A percentile compares a stretch with the other conserved stretches of the same genome.
Evolutionary conservation across 2,329 filamentous ascomycete species (phyloP).

Genomic region (Cadophora gregata): DNA sequence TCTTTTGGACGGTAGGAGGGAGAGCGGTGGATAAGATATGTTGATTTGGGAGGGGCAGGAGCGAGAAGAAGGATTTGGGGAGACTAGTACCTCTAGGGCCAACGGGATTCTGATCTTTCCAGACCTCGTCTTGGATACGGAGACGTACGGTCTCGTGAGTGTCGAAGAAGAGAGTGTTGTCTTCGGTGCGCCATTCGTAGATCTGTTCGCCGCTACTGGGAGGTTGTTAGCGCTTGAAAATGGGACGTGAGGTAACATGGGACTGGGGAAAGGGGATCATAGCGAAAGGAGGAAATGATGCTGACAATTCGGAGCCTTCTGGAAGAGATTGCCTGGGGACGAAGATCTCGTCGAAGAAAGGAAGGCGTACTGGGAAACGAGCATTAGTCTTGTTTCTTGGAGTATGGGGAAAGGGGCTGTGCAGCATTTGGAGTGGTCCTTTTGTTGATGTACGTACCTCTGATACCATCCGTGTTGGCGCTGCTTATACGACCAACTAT

Average conservation of each 20-base stretch:
- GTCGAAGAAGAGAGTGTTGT: slow-evolving; percentile 75
- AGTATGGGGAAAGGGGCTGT: not conserved
- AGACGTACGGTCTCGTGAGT: slow-evolving; percentile 88
- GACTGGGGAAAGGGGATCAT: not conserved
- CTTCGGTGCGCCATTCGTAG: slow-evolving; percentile 21
- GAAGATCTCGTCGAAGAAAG: slow-evolving; percentile 94
- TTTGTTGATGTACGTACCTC: slow-evolving; percentile 55
- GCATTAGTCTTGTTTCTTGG: not conserved
- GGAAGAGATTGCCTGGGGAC: slow-evolving; percentile 75
- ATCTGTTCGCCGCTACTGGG: slow-evolving; percentile 24
- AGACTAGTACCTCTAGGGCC: slow-evolving; percentile 52
- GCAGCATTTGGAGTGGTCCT: not conserved
- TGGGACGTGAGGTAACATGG: not conserved
- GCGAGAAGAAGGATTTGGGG: not conserved
- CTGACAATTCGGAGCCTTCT: slow-evolving; percentile 76
- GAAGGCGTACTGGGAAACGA: slow-evolving; percentile 70
- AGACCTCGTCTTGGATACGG: slow-evolving; percentile 84
- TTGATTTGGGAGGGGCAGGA: not conserved
- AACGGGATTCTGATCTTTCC: slow-evolving; percentile 84
- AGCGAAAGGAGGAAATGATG: slow-evolving; percentile 15
- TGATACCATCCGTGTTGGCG: slow-evolving; percentile 74
- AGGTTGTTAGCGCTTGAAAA: slow-evolving; percentile 6
- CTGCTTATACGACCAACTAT: slow-evolving; percentile 83
- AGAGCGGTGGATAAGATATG: slow-evolving; percentile 48
- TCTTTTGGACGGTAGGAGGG: slow-evolving; percentile 53